A percentile compares a stretch with the other conserved stretches of the same genome.
Conservation (phyloP, 1,284 basidiomycete genomes). For the Trichosporon coremiiforme region DNA sequence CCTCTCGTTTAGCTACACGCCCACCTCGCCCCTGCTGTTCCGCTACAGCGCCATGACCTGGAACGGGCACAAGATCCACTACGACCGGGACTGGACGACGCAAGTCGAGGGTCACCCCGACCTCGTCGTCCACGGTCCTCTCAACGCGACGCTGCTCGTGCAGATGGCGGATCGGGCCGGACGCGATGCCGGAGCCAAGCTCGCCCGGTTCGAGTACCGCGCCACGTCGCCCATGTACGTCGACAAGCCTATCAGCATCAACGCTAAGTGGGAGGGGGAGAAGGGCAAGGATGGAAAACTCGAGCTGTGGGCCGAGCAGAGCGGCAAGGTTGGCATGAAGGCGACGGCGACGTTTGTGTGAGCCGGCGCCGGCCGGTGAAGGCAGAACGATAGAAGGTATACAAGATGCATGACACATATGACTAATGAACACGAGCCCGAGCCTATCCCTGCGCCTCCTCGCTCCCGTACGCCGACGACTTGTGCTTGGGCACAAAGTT, state of each 20-base stretch:
- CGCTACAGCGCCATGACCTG: constrained; percentile 79
- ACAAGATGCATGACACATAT: constrained; percentile 3
- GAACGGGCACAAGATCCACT: constrained; percentile 55
- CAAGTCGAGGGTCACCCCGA: constrained; percentile 73
- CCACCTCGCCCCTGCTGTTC: constrained; percentile 72
- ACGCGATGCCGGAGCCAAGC: constrained; percentile 27
- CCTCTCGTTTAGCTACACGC: constrained; percentile 64
- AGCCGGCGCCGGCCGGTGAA: too few species aligned
- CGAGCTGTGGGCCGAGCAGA: constrained; percentile 63
- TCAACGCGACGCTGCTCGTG: constrained; percentile 74
- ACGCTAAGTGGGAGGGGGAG: constrained; percentile 58
- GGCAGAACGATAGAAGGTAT: not conserved
- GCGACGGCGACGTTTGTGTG: constrained; percentile 46
- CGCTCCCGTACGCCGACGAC: constrained; percentile 65
- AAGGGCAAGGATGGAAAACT: constrained; percentile 48
- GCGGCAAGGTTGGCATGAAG: constrained; percentile 72
- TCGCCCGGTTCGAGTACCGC: constrained; percentile 68
- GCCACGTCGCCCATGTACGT: constrained; percentile 74
- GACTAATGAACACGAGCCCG: not conserved
- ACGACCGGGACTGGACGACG: constrained; percentile 63
- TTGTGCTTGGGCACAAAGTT: constrained; percentile 74
- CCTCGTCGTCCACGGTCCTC: constrained; percentile 76
- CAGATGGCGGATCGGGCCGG: constrained; percentile 60
- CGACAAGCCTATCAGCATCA: constrained; percentile 63
- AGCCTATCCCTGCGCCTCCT: constrained; percentile 61